Base-by-base conservation (phyloP, 1,284 basidiomycete species). In the Ceraceosorus guamensis region DNA sequence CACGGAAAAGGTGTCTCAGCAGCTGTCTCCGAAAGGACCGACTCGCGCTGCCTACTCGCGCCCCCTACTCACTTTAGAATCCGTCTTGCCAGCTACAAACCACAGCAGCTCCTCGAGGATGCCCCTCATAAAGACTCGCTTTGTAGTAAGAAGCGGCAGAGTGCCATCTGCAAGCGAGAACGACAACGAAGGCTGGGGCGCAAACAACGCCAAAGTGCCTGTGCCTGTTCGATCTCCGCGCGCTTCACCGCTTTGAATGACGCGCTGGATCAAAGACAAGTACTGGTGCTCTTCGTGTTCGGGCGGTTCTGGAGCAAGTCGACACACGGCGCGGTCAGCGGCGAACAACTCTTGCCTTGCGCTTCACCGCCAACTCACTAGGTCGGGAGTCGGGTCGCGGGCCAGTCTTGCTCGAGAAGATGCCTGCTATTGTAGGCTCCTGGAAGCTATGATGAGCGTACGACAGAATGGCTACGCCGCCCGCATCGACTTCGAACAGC, bases 41-140 rank as follows among this genome's bases (percentile, higher is more conserved):
- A n/a, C n/a, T n/a, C n/a, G n/a, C n/a, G 48, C 16, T 11, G 48
- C 16, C 6, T 30, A 10, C 16, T 37, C 52, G 35, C 43, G 37
- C 52, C 8, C 8, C 8, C 37, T 8, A 41, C 37, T 41, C 37
- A 41, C 37, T 54, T 81, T 84, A 0, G 88, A 85, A 78, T 96
- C 89, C 0, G 93, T 97, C 24, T 81, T 83, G 1, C 92, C 93
- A 24, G 82, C 80, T 14, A 97, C 81, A 72, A 98, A 98, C 93
- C 95, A 98, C 5, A 98, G 82, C 0, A 98, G 83, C 73, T 98
- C 93, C 75, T 96, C 91, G 18, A 91, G 79, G 35, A 98, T 92
- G 0, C 90, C 92, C 39, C 89, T 86, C 30, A 87, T 79, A 75
- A 96, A 97, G 1, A 92, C 93, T 60, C 89, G 85, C 78, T 98